Evolutionary conservation across 2,329 filamentous ascomycete species (phyloP).

Genomic region (Podosphaera xanthii): DNA sequence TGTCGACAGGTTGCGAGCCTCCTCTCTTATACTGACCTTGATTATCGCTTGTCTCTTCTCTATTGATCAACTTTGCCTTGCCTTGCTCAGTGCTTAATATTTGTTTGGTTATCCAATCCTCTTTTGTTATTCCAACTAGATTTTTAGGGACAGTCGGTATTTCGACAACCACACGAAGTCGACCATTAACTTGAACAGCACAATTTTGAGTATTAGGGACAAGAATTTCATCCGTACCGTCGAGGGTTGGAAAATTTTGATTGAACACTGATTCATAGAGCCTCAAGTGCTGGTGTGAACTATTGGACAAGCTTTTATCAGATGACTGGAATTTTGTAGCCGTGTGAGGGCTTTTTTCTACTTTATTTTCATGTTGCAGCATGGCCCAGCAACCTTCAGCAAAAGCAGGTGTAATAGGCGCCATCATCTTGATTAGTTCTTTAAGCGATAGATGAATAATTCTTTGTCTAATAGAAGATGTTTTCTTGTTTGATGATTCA

Average conservation of each 20-base stretch:
- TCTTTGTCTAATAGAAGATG: constrained; percentile 18
- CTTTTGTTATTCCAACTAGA: constrained; percentile 23
- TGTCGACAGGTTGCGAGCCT: constrained; percentile 13
- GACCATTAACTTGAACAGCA: constrained; percentile 64
- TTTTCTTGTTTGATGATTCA: constrained; percentile 11
- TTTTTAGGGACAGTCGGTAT: constrained; percentile 29
- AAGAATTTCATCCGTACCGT: constrained; percentile 27
- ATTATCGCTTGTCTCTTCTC: constrained; percentile 10
- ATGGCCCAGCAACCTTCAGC: constrained; percentile 60
- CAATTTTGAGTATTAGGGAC: constrained; percentile 28
- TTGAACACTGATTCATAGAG: constrained; percentile 18
- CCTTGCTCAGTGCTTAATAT: constrained; percentile 40
- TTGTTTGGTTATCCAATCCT: constrained; percentile 36
- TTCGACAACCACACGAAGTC: constrained; percentile 42
- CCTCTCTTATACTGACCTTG: background rate
- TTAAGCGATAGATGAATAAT: constrained; percentile 14
- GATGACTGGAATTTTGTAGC: background rate
- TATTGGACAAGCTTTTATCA: background rate
- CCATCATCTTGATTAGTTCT: constrained; percentile 45
- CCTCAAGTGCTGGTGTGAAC: constrained; percentile 7
- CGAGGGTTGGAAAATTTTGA: constrained; percentile 32
- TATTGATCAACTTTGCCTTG: constrained; percentile 21
- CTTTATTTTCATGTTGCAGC: constrained; percentile 19
- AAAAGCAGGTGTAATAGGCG: constrained; percentile 59
- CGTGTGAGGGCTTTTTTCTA: background rate